Evolutionary conservation across 257 asterid genomes (phyloP).

Genomic region (Solanum chmielewskii): DNA sequence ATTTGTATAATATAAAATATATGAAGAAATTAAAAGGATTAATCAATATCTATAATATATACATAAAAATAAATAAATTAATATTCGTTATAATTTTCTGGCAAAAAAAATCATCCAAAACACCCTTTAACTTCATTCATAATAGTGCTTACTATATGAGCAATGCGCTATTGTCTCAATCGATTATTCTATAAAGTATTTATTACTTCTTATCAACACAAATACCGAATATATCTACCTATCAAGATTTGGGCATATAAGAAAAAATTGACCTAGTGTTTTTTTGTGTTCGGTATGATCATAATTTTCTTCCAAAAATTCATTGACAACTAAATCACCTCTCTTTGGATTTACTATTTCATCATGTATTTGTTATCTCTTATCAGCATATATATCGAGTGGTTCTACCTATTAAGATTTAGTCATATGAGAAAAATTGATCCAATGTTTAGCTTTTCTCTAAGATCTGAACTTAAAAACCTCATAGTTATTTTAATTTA

Average conservation of each 20-base stretch:
- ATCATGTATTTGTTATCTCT: neutral
- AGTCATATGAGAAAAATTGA: neutral
- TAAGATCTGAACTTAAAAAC: neutral
- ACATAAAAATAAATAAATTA: neutral
- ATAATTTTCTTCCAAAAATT: neutral
- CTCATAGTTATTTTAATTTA: neutral
- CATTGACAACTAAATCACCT: neutral
- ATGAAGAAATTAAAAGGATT: neutral
- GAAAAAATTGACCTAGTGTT: neutral
- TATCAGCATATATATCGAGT: fast-evolving
- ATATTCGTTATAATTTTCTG: neutral
- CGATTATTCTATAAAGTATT: neutral
- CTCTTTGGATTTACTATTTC: neutral
- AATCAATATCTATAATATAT: neutral
- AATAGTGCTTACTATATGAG: neutral
- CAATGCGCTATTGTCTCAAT: neutral
- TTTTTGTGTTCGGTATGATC: neutral
- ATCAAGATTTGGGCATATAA: neutral
- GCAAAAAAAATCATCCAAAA: neutral
- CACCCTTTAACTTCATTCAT: neutral
- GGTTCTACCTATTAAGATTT: neutral
- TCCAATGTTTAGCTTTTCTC: neutral
- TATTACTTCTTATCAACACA: neutral
- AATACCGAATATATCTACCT: neutral
- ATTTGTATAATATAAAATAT: neutral